Base-by-base conservation (phyloP, 2,329 filamentous ascomycete genomes). In the Sordariomycetes sp. region DNA sequence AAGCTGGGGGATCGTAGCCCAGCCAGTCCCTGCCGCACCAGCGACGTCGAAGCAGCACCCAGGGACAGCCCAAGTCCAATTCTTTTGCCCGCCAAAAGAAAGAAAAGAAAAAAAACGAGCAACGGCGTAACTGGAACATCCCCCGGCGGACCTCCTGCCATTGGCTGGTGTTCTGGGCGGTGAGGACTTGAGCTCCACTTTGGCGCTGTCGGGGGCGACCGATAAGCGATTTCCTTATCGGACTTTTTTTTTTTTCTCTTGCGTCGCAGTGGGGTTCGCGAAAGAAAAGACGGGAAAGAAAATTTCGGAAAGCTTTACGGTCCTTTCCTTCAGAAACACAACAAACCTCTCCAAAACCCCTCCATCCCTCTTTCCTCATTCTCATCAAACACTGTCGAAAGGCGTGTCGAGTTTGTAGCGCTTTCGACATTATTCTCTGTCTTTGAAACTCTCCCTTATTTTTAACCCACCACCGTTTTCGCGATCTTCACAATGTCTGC, bases 401-500 rank as follows among this genome's bases (percentile, higher is more conserved):
- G 39, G n/a, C n/a, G 8, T 45, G 6, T 6, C 8, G n/a, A 45
- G 6, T 17, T 45, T 45, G 39, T 45, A 45, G 39, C 39, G 39
- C 45, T 50, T 22, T 57, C 20, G 25, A 55, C 36, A 57, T 50
- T 54, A 52, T 12, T 15, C 12, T 36, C 32, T n/a, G 8, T 42
- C 50, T 39, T 54, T 55, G 55, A 51, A 45, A 51, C 2, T 17
- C n/a, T 28, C 20, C 7, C n/a, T n/a, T n/a, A 13, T 35, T 52
- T 35, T 53, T 52, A 25, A 56, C 35, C 32, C 51, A 52, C 24
- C 52, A 28, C 36, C n/a, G 7, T 2, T 24, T 50, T 24, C 45
- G 45, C 45, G 45, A 10, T 10, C 45, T 50, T 50, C 64, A 75
- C 64, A 64, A 84, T 84, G 81, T 74, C 79, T 71, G 45, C 17